Conservation (phyloP, 805 yeast species). For the Suhomyces xylopsoci region DNA sequence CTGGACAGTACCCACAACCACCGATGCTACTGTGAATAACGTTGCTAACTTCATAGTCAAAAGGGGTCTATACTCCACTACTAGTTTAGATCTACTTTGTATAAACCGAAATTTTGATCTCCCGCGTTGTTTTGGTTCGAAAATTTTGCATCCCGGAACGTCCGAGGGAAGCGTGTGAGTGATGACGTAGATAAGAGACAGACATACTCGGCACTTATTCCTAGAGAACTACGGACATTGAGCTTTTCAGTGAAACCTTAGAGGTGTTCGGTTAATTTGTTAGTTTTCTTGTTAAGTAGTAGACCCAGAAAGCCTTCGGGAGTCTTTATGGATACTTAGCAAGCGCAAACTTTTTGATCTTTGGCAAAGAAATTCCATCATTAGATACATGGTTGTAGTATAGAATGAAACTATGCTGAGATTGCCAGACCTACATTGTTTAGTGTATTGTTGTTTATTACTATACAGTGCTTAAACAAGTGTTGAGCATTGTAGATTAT, state of each 20-base stretch:
- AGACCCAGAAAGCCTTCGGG: constrained; percentile 13
- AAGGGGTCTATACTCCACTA: background rate
- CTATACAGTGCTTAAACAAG: background rate
- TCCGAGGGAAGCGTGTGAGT: background rate
- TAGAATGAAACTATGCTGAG: constrained; percentile 47
- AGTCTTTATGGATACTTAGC: constrained; percentile 20
- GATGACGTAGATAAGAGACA: background rate
- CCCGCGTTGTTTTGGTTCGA: background rate
- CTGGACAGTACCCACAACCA: constrained; percentile 2
- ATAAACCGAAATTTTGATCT: background rate
- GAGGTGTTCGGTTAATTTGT: constrained; percentile 9
- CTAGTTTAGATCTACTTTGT: background rate
- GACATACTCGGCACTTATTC: too few species aligned
- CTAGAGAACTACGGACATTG: too few species aligned
- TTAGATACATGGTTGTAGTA: constrained; percentile 33
- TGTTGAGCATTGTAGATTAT: background rate
- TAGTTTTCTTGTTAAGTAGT: constrained; percentile 18
- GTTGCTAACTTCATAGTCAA: constrained; percentile 11
- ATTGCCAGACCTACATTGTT: constrained; percentile 26
- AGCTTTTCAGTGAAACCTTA: background rate
- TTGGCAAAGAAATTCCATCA: constrained; percentile 45
- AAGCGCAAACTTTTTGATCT: constrained; percentile 26
- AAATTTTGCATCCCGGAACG: background rate
- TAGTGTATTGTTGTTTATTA: background rate
- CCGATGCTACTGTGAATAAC: constrained; percentile 10